Percentiles rank a stretch among this genome's conserved stretches.
Evolutionary conservation across 805 yeast species (phyloP).

Genomic region (Candida berthetii): DNA sequence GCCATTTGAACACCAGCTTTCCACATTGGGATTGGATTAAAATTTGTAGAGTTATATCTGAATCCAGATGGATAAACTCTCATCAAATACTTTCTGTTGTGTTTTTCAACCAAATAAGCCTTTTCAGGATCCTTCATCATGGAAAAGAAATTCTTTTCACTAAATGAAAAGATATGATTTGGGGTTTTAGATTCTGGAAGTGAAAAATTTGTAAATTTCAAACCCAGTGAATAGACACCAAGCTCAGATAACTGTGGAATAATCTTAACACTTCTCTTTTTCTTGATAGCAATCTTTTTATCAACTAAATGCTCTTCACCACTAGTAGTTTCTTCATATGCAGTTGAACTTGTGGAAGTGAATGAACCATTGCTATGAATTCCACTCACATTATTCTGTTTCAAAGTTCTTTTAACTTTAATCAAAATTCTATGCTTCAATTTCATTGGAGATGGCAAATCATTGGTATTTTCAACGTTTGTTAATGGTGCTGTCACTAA

Average conservation of each 20-base stretch:
- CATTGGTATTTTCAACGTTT: conserved; percentile 7
- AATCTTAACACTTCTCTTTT: conserved; percentile 17
- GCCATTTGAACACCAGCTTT: conserved; percentile 86
- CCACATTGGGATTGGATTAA: conserved; percentile 80
- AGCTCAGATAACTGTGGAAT: conserved; percentile 44
- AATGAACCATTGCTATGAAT: conserved; percentile 9
- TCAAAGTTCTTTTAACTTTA: conserved; percentile 63
- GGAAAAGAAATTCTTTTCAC: conserved; percentile 61
- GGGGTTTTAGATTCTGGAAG: conserved; percentile 76
- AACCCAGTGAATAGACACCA: conserved; percentile 62
- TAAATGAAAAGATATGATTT: conserved; percentile 83
- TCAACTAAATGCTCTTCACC: conserved; percentile 27
- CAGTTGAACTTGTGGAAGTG: conserved; percentile 20
- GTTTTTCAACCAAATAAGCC: conserved; percentile 55
- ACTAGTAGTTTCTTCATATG: conserved; percentile 31
- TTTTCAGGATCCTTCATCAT: conserved; percentile 60
- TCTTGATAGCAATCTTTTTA: neutral
- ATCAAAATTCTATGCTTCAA: conserved; percentile 66
- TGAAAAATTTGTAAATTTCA: conserved; percentile 75
- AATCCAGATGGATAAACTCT: conserved; percentile 84
- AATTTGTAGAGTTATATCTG: conserved; percentile 74
- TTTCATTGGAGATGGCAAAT: conserved; percentile 69
- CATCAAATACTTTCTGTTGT: conserved; percentile 69
- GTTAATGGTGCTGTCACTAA: conserved; percentile 29
- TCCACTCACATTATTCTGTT: conserved; percentile 12